Evolutionary conservation across 2,329 filamentous ascomycete species (phyloP), one percentile per base, ranked within the genome.

Genomic region (Fusarium praegraminearum): DNA sequence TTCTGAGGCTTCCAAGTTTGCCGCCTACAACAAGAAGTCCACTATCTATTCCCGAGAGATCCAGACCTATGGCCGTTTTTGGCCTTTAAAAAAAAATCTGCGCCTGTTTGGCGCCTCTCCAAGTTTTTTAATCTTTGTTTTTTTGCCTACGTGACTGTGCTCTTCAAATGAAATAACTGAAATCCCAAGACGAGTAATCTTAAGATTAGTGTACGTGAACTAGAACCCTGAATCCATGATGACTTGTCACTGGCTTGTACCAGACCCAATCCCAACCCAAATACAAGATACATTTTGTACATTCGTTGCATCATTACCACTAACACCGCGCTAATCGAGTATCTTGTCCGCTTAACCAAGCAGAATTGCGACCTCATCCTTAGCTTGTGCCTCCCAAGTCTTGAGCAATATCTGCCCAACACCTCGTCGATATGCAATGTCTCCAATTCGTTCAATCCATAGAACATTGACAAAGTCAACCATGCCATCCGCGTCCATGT

Each of bases 21-120:
- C 96, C 76, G 96, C 96, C 72, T 99, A 99, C 89, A 99, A 99
- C 92, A 99, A 98, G 92, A 99, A 99, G 90, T 98, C 95, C 53
- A 99, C 96, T 82, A 99, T 99, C 85, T 98, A 95, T 56, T 98
- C 96, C 75, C 92, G 96, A 80, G 96, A 99, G 87, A 99, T 99
- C 81, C 96, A 99, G 89, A 99, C 96, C 77, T 98, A 96, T 76
- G 96, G 99, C 77, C 92, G 96, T n/a, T n/a, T n/a, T n/a, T n/a
- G n/a, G n/a, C n/a, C n/a, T n/a, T n/a, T n/a, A n/a, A n/a, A n/a
- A n/a, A n/a, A n/a, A n/a, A n/a, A n/a, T n/a, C n/a, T n/a, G n/a
- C n/a, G n/a, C n/a, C n/a, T n/a, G n/a, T n/a, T n/a, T n/a, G n/a
- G n/a, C n/a, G n/a, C n/a, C n/a, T n/a, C n/a, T n/a, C n/a, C n/a